phyloP scores from a whole-genome alignment of 257 asterid species.

The Scutellaria barbata region DNA sequence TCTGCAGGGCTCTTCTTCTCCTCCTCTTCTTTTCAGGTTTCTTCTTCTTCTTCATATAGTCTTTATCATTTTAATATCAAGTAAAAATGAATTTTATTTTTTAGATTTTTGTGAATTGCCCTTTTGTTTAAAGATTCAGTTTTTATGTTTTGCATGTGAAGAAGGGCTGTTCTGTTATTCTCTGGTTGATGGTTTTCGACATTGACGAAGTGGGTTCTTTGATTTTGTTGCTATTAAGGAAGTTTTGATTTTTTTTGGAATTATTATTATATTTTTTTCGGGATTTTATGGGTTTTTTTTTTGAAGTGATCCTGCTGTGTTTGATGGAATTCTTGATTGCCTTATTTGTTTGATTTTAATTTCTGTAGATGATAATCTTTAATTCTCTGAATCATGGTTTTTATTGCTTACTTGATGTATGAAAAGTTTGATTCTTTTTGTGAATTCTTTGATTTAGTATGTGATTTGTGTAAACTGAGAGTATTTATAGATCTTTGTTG shows the following conservation, averaged over 20 bases:
- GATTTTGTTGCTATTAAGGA: constrained; percentile 3
- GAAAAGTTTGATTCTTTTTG: constrained; percentile 5
- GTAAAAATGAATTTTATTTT: background rate
- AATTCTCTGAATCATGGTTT: constrained; percentile 6
- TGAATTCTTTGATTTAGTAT: constrained; percentile 20
- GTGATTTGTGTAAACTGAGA: constrained; percentile 27
- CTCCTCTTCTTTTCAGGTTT: constrained; percentile 67
- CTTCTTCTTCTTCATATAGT: constrained; percentile 28
- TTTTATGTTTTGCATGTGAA: constrained; percentile 32
- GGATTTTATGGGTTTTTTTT: background rate
- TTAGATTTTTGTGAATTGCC: background rate
- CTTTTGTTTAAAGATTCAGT: constrained; percentile 22
- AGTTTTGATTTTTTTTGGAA: background rate
- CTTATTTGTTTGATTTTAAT: background rate
- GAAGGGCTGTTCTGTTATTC: constrained; percentile 3
- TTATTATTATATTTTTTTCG: no score
- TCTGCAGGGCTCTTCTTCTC: constrained; percentile 57
- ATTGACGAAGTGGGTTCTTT: constrained; percentile 14
- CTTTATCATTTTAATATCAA: constrained; percentile 23
- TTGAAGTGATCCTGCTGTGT: constrained; percentile 25
- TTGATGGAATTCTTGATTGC: background rate
- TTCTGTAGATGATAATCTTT: constrained; percentile 11
- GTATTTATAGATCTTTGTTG: background rate
- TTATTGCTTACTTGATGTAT: background rate
- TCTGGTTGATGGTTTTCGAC: constrained; percentile 14